phyloP scores from a whole-genome alignment of 2,329 filamentous ascomycete genomes.

The Cercospora citrullina region DNA sequence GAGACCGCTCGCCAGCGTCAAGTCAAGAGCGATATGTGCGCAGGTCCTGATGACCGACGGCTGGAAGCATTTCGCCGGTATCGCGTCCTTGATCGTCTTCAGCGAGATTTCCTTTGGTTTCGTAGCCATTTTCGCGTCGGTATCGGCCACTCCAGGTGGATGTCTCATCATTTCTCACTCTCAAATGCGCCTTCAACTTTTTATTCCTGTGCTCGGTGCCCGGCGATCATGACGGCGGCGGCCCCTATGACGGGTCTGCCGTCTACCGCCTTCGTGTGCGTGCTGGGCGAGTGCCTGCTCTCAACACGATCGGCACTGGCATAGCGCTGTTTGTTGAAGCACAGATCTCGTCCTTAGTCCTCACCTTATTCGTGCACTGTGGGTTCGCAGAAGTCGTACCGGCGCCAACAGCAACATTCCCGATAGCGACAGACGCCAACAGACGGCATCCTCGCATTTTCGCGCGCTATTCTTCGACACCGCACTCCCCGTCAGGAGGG shows the following conservation, averaged over 20 bases:
- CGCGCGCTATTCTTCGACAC: not conserved
- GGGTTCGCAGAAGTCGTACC: not conserved
- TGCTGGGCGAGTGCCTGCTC: not conserved
- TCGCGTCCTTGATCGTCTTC: slow-evolving; percentile 15
- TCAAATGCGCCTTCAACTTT: not conserved
- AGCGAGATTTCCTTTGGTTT: not conserved
- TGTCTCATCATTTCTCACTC: not conserved
- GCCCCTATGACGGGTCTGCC: not conserved
- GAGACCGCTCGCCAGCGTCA: slow-evolving; percentile 11
- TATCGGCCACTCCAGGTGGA: not conserved
- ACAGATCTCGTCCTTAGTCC: not conserved
- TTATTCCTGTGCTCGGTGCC: not conserved
- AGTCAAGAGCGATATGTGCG: slow-evolving; percentile 15
- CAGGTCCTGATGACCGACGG: slow-evolving; percentile 11
- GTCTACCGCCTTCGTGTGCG: not conserved
- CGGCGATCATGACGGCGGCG: not conserved
- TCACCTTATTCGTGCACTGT: not conserved
- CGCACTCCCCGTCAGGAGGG: not conserved
- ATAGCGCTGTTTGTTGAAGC: not conserved
- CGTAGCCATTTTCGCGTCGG: not conserved
- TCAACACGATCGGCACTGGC: slow-evolving; percentile 2
- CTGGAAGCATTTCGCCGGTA: slow-evolving; percentile 18
- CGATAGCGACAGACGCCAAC: not conserved
- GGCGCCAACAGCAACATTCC: not conserved
- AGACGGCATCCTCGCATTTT: not conserved